Evolutionary conservation across 345 rosid species (phyloP).

Genomic region (Pugionium cornutum): DNA sequence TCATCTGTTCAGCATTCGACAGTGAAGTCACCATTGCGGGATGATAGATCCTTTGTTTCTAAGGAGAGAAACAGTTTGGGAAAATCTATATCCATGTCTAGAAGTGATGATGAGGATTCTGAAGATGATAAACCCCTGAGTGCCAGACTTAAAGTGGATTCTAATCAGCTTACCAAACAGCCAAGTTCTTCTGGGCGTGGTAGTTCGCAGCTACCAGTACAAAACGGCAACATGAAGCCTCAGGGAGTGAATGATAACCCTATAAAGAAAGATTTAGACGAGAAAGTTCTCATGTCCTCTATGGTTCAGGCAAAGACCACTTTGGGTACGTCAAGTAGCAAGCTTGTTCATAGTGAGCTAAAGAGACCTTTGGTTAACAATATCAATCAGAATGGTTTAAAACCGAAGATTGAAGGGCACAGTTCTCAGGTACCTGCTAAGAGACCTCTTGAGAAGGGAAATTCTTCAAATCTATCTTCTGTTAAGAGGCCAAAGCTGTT

Average conservation of each 20-base stretch:
- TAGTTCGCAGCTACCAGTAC: slow-evolving; percentile 14
- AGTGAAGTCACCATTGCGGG: slow-evolving; percentile 31
- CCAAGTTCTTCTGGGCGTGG: slow-evolving; percentile 26
- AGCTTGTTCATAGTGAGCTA: slow-evolving; percentile 37
- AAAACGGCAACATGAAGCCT: slow-evolving; percentile 28
- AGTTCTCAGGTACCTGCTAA: slow-evolving; percentile 45
- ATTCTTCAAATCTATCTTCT: slow-evolving; percentile 51
- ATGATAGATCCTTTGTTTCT: slow-evolving; percentile 31
- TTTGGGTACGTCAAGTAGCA: slow-evolving; percentile 33
- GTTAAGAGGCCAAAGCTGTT: slow-evolving; percentile 72
- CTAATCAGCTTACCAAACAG: slow-evolving; percentile 30
- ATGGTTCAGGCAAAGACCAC: slow-evolving; percentile 27
- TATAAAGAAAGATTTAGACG: slow-evolving; percentile 23
- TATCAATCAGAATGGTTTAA: slow-evolving; percentile 58
- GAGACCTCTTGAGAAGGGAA: slow-evolving; percentile 73
- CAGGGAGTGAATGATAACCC: slow-evolving; percentile 24
- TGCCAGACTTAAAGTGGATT: slow-evolving; percentile 46
- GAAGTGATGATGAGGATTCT: slow-evolving; percentile 52
- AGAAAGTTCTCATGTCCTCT: slow-evolving; percentile 11
- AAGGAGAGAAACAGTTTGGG: slow-evolving; percentile 51
- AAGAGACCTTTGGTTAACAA: slow-evolving; percentile 56
- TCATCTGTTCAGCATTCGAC: slow-evolving; percentile 29
- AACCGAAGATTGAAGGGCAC: slow-evolving; percentile 46
- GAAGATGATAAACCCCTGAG: slow-evolving; percentile 81
- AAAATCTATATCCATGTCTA: slow-evolving; percentile 34